Percentiles rank a stretch among this genome's conserved stretches.
These are phyloP conservation scores for Xylaria sp. DNA, from an alignment of 2,329 filamentous ascomycete species.

Conservation along the genomic window DNA sequence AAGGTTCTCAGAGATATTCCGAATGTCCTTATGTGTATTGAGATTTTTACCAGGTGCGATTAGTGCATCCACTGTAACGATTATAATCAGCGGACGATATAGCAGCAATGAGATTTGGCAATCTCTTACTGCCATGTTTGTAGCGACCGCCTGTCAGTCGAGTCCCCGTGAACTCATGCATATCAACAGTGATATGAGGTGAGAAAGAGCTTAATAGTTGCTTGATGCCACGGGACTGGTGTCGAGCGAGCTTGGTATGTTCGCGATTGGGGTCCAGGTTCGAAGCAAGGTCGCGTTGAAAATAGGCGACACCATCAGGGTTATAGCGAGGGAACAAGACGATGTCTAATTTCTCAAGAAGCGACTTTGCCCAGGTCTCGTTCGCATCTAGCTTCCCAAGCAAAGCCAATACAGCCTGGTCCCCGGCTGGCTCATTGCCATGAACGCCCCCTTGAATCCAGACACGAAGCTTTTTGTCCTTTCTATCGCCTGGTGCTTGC, in stretches of 20 bases:
- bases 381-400: slow-evolving; percentile 44
- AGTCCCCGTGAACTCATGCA: slow-evolving; percentile 49
- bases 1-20: slow-evolving; percentile 43
- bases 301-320: slow-evolving; percentile 45
- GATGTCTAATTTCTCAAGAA: slow-evolving; percentile 42
- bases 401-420: slow-evolving; percentile 43
- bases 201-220: slow-evolving; percentile 44
- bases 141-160: slow-evolving; percentile 42
- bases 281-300: slow-evolving; percentile 43
- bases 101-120: not conserved
- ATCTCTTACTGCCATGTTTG: slow-evolving; percentile 41
- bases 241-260: slow-evolving; percentile 47
- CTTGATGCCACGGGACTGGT: slow-evolving; percentile 47
- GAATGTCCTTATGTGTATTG: slow-evolving; percentile 46
- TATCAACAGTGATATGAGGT: slow-evolving; percentile 48
- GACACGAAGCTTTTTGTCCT: slow-evolving; percentile 42
- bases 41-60: slow-evolving; percentile 46
- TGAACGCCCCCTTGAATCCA: slow-evolving; percentile 46
- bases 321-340: slow-evolving; percentile 44
- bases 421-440: slow-evolving; percentile 45
- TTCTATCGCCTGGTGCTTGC: not conserved
- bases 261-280: slow-evolving; percentile 46
- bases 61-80: slow-evolving; percentile 43
- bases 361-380: slow-evolving; percentile 36
- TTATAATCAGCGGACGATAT: slow-evolving; percentile 8